Base-by-base conservation (phyloP, 2,329 filamentous ascomycete species). In the Gnomoniopsis sp. region DNA sequence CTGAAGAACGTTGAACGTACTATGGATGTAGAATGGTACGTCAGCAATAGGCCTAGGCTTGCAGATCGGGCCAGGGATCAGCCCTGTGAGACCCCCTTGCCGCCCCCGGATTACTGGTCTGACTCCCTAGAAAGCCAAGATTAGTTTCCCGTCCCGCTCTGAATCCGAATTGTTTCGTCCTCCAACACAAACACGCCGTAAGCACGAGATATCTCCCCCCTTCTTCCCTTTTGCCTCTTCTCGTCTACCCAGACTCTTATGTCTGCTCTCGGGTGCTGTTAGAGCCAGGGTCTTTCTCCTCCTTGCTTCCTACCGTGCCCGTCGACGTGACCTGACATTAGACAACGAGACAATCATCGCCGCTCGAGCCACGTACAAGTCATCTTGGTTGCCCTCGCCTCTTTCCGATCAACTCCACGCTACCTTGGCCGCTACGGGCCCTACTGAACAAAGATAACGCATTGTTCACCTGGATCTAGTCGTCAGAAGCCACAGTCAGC, bases 271-370 rank as follows among this genome's bases (percentile, higher is more conserved):
- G 47, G 30, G 47, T 30, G 33, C 51, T 52, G 7, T 55, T 43
- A 59, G 57, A 55, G 57, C 52, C 52, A 41, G 48, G 38, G 57
- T 55, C 26, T 33, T 41, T 30, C 41, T 30, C 41, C 21, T 43
- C 56, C 22, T 38, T 53, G 56, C 44, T 41, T 33, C 17, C 34
- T 33, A 19, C 17, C 43, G 26, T 38, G 10, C 23, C 6, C 17
- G 33, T 46, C 49, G 43, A 51, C n/a, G 43, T 51, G 57, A 59
- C 22, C 51, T 56, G 57, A 33, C 38, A 34, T 15, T 17, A 46
- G 43, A 30, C 4, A 30, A 30, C 26, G 26, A 8, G 26, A 44
- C 17, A 53, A 33, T 22, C 6, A 17, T 3, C 30, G 26, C 30
- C 48, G 56, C 44, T 36, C 46, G 19, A 38, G 34, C 36, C 36